phyloP scores from a whole-genome alignment of 1,284 basidiomycete species.

The Xanthoconium separans region DNA sequence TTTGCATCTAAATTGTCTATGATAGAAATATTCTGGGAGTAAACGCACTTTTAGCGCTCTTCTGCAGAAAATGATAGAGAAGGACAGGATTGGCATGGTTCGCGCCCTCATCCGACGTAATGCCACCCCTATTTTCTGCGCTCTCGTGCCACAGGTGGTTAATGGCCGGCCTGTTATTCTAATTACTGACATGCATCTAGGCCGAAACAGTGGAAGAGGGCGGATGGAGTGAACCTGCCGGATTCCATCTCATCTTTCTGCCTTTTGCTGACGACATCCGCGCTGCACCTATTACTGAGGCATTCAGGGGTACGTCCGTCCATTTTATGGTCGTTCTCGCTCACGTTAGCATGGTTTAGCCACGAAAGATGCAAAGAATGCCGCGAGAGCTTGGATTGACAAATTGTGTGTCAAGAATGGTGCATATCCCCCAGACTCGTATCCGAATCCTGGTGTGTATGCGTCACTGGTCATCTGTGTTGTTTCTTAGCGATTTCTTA shows the following conservation, averaged over 20 bases:
- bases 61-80: constrained; percentile 79
- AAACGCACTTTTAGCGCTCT: constrained; percentile 90
- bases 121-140: constrained; percentile 78
- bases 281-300: constrained; percentile 61
- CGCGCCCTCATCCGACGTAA: constrained; percentile 73
- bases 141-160: constrained; percentile 82
- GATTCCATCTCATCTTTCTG: constrained; percentile 89
- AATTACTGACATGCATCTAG: constrained; percentile 33
- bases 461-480: neutral
- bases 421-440: constrained; percentile 83
- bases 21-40: constrained; percentile 81
- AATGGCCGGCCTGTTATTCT: neutral
- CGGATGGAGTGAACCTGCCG: constrained; percentile 82
- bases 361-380: constrained; percentile 63
- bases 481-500: constrained; percentile 24
- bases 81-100: constrained; percentile 81
- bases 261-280: constrained; percentile 96
- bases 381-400: constrained; percentile 75
- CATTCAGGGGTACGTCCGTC: constrained; percentile 48
- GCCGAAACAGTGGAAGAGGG: constrained; percentile 72
- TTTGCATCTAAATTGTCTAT: neutral
- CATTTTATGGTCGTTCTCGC: neutral
- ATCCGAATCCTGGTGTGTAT: constrained; percentile 85
- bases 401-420: constrained; percentile 79
- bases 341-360: constrained; percentile 43